Conservation (phyloP, 1,139 yeast genomes). For the Yarrowia galli region DNA sequence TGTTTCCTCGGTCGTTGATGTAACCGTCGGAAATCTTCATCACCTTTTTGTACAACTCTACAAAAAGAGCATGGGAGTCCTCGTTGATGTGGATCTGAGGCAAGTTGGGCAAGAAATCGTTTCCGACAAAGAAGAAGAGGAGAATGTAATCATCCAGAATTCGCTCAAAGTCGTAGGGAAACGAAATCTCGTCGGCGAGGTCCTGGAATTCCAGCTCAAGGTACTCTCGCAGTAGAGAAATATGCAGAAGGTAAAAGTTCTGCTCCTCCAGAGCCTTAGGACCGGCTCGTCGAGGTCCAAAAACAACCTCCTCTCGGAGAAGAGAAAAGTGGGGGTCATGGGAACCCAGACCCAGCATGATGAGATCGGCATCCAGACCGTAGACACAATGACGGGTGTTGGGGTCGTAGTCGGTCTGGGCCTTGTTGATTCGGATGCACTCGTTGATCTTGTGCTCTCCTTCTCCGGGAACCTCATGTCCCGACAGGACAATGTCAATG, state of each 20-base stretch:
- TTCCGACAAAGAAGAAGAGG: conserved; percentile 93
- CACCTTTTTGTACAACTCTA: conserved; percentile 86
- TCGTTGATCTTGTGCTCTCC: conserved; percentile 99
- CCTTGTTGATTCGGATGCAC: conserved; percentile 83
- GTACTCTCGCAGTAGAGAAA: conserved; percentile 89
- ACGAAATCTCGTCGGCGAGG: conserved; percentile 63
- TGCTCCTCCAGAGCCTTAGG: conserved; percentile 72
- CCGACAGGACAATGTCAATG: conserved; percentile 84
- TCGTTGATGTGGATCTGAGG: conserved; percentile 93
- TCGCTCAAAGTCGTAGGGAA: conserved; percentile 86
- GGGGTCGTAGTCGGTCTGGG: conserved; percentile 84
- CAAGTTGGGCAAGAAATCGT: conserved; percentile 96
- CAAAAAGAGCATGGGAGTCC: conserved; percentile 91
- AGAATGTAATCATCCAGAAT: conserved; percentile 91
- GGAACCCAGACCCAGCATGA: conserved; percentile 91
- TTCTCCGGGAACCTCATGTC: conserved; percentile 98
- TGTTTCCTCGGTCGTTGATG: conserved; percentile 80
- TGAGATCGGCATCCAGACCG: conserved; percentile 97
- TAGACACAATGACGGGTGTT: conserved; percentile 93
- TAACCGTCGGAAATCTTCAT: conserved; percentile 81
- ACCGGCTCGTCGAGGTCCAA: conserved; percentile 66
- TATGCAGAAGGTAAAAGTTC: conserved; percentile 80
- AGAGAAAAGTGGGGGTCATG: conserved; percentile 97
- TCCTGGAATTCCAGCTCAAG: conserved; percentile 83
- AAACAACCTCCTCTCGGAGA: conserved; percentile 92